Conservation (phyloP, 2,329 filamentous ascomycete genomes). For the Dichotomopilus funicola region DNA sequence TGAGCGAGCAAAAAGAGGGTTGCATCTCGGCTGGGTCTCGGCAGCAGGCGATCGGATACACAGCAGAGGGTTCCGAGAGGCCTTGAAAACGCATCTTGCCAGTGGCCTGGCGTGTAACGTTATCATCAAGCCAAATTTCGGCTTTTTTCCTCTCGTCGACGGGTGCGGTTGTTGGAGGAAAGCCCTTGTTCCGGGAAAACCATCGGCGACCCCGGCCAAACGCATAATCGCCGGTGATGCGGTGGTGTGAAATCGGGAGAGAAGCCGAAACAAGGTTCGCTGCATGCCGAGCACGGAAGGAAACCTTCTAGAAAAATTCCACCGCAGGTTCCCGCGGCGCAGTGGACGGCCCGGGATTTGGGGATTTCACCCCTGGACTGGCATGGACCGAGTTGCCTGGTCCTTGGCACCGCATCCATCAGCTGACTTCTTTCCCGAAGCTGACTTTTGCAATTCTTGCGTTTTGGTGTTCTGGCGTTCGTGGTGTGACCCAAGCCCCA, state of each 20-base stretch:
- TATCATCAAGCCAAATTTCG: no score
- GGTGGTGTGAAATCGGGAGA: background rate
- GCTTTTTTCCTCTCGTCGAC: no score
- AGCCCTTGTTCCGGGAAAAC: background rate
- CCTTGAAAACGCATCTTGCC: no score
- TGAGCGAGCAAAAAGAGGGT: no score
- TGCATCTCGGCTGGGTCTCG: no score
- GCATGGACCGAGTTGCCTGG: background rate
- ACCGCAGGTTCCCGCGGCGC: background rate
- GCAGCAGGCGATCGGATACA: no score
- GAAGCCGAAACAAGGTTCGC: background rate
- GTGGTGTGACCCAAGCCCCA: background rate
- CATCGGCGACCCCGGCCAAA: background rate
- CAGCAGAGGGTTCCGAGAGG: no score
- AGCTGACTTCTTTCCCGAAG: background rate
- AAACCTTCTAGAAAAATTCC: conserved; percentile 10
- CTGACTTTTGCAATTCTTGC: background rate
- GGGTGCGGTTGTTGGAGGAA: no score
- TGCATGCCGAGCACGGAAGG: conserved; percentile 2
- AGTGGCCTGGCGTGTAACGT: no score
- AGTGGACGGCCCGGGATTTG: conserved; percentile 7
- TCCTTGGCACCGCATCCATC: background rate
- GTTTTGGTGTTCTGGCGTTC: background rate
- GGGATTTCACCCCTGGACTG: background rate
- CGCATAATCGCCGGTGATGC: background rate